These are phyloP conservation scores for Pythium phragmiticola DNA, from an alignment of 352 stramenopile genomes.

Conservation along the genomic window DNA sequence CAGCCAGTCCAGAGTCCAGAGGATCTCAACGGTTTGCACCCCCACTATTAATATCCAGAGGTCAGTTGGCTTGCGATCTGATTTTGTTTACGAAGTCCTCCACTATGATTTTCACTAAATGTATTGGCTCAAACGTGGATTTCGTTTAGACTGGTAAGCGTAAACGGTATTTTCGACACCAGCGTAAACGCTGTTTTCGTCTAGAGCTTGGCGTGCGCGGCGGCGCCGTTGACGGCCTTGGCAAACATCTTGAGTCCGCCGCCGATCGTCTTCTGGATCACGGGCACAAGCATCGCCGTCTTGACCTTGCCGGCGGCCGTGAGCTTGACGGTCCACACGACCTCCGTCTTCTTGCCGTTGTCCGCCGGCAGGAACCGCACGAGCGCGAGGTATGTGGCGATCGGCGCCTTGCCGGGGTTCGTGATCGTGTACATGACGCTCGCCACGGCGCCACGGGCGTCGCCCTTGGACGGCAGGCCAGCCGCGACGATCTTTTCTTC, in stretches of 20 bases:
- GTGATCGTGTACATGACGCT: slow-evolving; percentile 20
- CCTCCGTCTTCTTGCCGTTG: slow-evolving; percentile 16
- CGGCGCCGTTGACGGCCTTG: slow-evolving; percentile 4
- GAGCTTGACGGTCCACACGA: slow-evolving; percentile 26
- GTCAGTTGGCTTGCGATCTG: too few relatives aligned
- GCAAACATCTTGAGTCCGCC: slow-evolving; percentile 11
- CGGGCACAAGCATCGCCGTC: background rate
- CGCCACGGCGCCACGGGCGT: slow-evolving; percentile 10
- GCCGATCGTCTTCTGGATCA: slow-evolving; percentile 13
- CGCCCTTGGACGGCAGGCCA: slow-evolving; percentile 5
- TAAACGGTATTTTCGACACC: background rate
- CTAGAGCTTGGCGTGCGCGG: slow-evolving; percentile 7
- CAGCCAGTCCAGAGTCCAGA: too few relatives aligned
- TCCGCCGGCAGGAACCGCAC: slow-evolving; percentile 20
- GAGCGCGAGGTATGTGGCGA: slow-evolving; percentile 14
- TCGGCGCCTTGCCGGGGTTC: slow-evolving; percentile 4
- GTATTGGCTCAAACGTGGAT: too few relatives aligned
- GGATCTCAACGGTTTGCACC: too few relatives aligned
- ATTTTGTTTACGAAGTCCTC: too few relatives aligned
- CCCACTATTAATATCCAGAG: too few relatives aligned
- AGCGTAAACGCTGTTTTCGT: background rate
- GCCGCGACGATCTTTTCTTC: slow-evolving; percentile 23
- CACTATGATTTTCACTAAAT: too few relatives aligned
- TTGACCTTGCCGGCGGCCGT: slow-evolving; percentile 2
- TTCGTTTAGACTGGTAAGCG: background rate